phyloP scores from a whole-genome alignment of 2,329 filamentous ascomycete species.

The Verruconis gallopava region DNA sequence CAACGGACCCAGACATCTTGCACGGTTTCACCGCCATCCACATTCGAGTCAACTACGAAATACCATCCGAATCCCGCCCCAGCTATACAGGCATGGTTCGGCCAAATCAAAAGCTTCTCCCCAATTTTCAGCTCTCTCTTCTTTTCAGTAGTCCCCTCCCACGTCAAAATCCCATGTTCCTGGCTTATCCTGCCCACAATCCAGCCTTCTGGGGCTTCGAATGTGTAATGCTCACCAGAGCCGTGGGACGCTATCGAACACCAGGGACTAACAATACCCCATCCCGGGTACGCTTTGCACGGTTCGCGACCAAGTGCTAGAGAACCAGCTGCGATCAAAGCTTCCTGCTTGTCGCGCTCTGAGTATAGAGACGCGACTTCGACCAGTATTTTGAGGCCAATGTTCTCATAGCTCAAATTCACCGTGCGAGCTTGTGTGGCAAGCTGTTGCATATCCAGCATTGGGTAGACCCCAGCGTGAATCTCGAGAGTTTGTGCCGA shows the following conservation, averaged over 20 bases:
- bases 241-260: slow-evolving; percentile 14
- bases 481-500: slow-evolving; percentile 41
- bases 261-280: slow-evolving; percentile 39
- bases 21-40: slow-evolving; percentile 41
- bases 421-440: slow-evolving; percentile 49
- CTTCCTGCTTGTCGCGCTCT: slow-evolving; percentile 47
- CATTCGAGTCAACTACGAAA: slow-evolving; percentile 54
- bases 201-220: slow-evolving; percentile 41
- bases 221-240: too few species aligned
- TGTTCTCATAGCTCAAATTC: slow-evolving; percentile 33
- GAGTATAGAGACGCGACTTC: slow-evolving; percentile 60
- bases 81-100: slow-evolving; percentile 71
- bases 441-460: slow-evolving; percentile 67
- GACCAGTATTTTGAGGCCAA: slow-evolving; percentile 56
- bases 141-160: slow-evolving; percentile 31
- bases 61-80: slow-evolving; percentile 61
- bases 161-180: slow-evolving; percentile 63
- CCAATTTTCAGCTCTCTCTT: slow-evolving; percentile 41
- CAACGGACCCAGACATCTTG: slow-evolving; percentile 64
- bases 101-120: slow-evolving; percentile 58
- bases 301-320: slow-evolving; percentile 62
- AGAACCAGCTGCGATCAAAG: slow-evolving; percentile 53
- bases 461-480: slow-evolving; percentile 64
- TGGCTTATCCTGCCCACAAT: slow-evolving; percentile 60
- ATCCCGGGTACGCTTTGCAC: slow-evolving; percentile 57